These are phyloP conservation scores for rapeseed (Brassica napus) DNA, from an alignment of 345 rosid genomes.

Conservation along the genomic window Da-Ae NC_063440.1:27794501-27795000, in stretches of 20 bases:
- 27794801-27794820: constrained; percentile 46
- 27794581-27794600: constrained; percentile 41
- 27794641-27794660: neutral
- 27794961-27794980: neutral
- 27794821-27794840: constrained; percentile 57
- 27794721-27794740: neutral
- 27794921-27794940: neutral
- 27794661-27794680: neutral
- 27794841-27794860: constrained; percentile 59
- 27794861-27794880: constrained; percentile 41
- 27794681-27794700: neutral
- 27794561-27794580: constrained; percentile 56
- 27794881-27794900: constrained; percentile 50
- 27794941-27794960: constrained; percentile 8
- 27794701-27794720: neutral
- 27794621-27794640: neutral
- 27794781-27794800: neutral
- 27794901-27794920: neutral
- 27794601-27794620: constrained; percentile 40
- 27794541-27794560: constrained; percentile 60
- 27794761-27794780: neutral
- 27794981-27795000: neutral
- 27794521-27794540: constrained; percentile 73
- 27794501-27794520: constrained; percentile 65
- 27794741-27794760: constrained; percentile 31